phyloP scores from a whole-genome alignment of 371 early-diverging fungal species.

The Thermomucor indicae-seudaticae region DNA sequence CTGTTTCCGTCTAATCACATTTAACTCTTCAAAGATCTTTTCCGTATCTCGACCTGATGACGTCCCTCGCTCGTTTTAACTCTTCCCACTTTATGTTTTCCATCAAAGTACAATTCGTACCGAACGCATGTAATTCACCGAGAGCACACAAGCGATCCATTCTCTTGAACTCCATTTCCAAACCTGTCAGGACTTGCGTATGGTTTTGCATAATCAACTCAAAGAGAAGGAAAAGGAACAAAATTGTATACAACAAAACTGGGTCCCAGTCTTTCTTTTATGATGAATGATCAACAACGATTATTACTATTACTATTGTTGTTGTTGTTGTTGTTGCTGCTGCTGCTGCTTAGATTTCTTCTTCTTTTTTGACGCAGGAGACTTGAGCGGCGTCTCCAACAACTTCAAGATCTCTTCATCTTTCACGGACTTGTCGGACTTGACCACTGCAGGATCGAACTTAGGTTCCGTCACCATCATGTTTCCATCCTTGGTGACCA shows the following conservation, averaged over 20 bases:
- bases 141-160: slow-evolving; percentile 24
- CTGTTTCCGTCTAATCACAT: slow-evolving; percentile 26
- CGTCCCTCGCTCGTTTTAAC: background rate
- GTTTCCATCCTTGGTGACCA: slow-evolving; percentile 84
- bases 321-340: too few relatives aligned
- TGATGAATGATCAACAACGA: too few relatives aligned
- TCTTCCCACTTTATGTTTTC: too few relatives aligned
- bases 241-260: too few relatives aligned
- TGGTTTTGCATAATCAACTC: slow-evolving; percentile 20
- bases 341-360: too few relatives aligned
- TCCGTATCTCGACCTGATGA: slow-evolving; percentile 20
- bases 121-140: slow-evolving; percentile 27
- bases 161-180: slow-evolving; percentile 25
- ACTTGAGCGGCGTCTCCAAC: slow-evolving; percentile 50
- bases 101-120: slow-evolving; percentile 3
- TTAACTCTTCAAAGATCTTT: slow-evolving; percentile 23
- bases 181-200: slow-evolving; percentile 10
- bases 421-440: slow-evolving; percentile 75
- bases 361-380: slow-evolving; percentile 20
- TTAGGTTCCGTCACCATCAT: slow-evolving; percentile 69
- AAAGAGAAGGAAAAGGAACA: too few relatives aligned
- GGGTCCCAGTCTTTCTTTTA: too few relatives aligned
- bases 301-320: too few relatives aligned
- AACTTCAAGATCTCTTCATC: slow-evolving; percentile 68
- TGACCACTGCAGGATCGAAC: slow-evolving; percentile 60